A percentile compares a stretch with the other conserved stretches of the same genome.
Conservation (phyloP, 176 grass and related monocot genomes). For the Oryza rufipogon region DNA sequence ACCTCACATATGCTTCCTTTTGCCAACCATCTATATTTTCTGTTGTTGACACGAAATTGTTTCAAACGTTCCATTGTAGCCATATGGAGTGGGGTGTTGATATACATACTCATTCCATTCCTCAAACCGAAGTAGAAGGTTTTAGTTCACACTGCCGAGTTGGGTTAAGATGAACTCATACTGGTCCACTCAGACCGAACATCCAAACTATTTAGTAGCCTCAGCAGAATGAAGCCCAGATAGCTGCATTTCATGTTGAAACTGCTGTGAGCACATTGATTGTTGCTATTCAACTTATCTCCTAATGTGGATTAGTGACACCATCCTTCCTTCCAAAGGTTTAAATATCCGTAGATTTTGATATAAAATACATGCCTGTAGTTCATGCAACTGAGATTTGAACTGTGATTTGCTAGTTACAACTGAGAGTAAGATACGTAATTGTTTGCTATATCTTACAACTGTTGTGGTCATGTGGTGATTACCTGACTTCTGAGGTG, state of each 20-base stretch:
- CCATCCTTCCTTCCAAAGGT: slow-evolving; percentile 2
- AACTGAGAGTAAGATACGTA: slow-evolving; percentile 29
- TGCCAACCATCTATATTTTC: background rate
- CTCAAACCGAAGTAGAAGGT: slow-evolving; percentile 11
- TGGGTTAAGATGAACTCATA: slow-evolving; percentile 1
- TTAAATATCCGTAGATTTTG: slow-evolving; percentile 21
- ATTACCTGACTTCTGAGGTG: background rate
- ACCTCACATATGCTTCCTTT: background rate
- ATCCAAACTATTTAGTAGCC: background rate
- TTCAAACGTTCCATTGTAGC: background rate
- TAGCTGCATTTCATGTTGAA: slow-evolving; percentile 10
- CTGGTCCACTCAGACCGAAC: background rate
- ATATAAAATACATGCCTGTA: slow-evolving; percentile 14
- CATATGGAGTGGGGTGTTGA: slow-evolving; percentile 3
- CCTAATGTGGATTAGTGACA: background rate
- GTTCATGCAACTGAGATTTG: slow-evolving; percentile 22
- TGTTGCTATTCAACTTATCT: slow-evolving; percentile 18
- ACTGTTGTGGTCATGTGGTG: background rate
- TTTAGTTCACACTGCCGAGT: background rate
- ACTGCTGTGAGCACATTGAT: background rate
- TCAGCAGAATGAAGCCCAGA: background rate
- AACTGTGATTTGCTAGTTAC: background rate
- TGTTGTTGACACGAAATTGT: background rate
- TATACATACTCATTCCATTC: background rate
- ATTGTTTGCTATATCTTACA: slow-evolving; percentile 29